Evolutionary conservation across 495 filamentous ascomycete genomes (phyloP).

Genomic region (Hyaloscypha bicolor): DNA sequence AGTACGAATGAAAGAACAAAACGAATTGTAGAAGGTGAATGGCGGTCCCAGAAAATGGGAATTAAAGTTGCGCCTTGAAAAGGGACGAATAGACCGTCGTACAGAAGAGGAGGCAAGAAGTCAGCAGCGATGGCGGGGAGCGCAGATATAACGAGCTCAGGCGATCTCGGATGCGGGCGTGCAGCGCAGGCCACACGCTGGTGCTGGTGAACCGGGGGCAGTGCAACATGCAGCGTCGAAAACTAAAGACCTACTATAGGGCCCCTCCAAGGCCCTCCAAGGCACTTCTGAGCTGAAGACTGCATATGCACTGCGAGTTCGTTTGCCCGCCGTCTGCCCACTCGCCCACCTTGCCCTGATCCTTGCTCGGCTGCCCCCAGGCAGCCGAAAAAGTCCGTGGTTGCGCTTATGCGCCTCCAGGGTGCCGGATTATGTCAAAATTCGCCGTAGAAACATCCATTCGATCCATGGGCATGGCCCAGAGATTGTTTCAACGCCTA

Average conservation of each 20-base stretch:
- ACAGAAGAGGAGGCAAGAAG: constrained; percentile 36
- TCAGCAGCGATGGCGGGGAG: constrained; percentile 5
- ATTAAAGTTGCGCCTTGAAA: constrained; percentile 57
- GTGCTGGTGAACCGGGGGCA: constrained; percentile 6
- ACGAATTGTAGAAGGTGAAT: constrained; percentile 51
- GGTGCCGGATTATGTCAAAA: constrained; percentile 24
- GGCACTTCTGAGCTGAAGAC: constrained; percentile 2
- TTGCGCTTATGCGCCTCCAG: not conserved
- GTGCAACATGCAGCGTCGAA: not conserved
- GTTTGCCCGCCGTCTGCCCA: not conserved
- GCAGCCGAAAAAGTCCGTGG: not conserved
- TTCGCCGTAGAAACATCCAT: constrained; percentile 17
- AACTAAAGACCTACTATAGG: constrained; percentile 9
- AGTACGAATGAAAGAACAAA: constrained; percentile 37
- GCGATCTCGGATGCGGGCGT: not conserved
- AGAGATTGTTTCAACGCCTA: constrained; percentile 30
- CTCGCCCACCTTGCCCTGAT: not conserved
- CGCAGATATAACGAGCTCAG: not conserved
- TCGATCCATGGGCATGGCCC: constrained; percentile 15
- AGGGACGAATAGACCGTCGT: constrained; percentile 41
- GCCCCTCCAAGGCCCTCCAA: not conserved
- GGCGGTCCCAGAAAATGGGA: constrained; percentile 60
- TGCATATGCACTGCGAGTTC: not conserved
- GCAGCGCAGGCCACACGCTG: not conserved
- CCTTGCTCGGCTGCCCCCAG: not conserved